These are phyloP conservation scores for Suillus decipiens DNA, from an alignment of 768 basidiomycete species.

Conservation along the genomic window DNA sequence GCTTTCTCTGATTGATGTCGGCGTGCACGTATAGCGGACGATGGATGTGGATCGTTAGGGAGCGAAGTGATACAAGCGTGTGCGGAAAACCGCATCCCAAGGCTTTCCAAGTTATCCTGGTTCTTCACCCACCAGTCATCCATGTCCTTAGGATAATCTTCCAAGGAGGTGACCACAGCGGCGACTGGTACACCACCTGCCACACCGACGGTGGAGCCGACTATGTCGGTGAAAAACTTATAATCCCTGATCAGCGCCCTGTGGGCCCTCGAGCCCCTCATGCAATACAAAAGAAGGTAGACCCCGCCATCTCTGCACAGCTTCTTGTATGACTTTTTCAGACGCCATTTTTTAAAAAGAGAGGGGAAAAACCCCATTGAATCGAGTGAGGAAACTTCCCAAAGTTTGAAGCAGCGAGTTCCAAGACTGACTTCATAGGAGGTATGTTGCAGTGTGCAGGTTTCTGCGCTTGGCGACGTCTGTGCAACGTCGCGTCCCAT, in stretches of 20 bases:
- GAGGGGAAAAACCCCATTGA: slow-evolving; percentile 24
- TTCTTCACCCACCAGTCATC: slow-evolving; percentile 42
- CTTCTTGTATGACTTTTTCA: slow-evolving; percentile 23
- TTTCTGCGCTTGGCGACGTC: slow-evolving; percentile 31
- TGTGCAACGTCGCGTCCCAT: slow-evolving; percentile 28
- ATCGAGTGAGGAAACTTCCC: slow-evolving; percentile 35
- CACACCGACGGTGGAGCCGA: slow-evolving; percentile 22
- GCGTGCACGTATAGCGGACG: neutral
- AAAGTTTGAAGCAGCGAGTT: slow-evolving; percentile 27
- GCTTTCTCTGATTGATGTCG: neutral
- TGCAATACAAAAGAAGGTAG: slow-evolving; percentile 34
- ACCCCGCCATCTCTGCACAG: slow-evolving; percentile 35
- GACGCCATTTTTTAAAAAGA: slow-evolving; percentile 18
- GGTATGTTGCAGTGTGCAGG: slow-evolving; percentile 36
- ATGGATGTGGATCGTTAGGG: neutral
- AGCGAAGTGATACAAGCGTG: slow-evolving; percentile 43
- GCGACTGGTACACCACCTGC: neutral
- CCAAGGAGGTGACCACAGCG: neutral
- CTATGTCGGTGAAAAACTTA: slow-evolving; percentile 29
- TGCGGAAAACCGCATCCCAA: slow-evolving; percentile 40
- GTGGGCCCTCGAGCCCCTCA: slow-evolving; percentile 28
- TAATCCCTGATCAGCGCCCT: slow-evolving; percentile 32
- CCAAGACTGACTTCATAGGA: slow-evolving; percentile 27
- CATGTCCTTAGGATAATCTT: slow-evolving; percentile 33
- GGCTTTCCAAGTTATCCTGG: slow-evolving; percentile 27